These are phyloP conservation scores for Hymenoscyphus fraxineus DNA, from an alignment of 2,329 filamentous ascomycete genomes.

Conservation along the genomic window DNA sequence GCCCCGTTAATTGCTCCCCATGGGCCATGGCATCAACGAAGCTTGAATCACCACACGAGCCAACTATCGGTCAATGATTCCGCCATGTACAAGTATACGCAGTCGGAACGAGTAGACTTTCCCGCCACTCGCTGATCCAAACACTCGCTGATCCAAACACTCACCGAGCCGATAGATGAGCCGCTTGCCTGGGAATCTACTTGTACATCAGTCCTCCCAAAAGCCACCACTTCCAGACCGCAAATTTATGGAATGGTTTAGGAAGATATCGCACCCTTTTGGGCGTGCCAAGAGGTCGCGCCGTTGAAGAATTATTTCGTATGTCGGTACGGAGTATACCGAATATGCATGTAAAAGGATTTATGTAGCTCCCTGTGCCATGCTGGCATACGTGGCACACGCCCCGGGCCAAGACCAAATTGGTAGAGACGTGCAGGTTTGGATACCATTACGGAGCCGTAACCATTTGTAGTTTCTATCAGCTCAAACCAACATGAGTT, in stretches of 20 bases:
- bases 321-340: constrained; percentile 1
- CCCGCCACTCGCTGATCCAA: neutral
- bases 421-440: neutral
- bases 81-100: neutral
- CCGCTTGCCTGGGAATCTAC: neutral
- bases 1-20: too few relatives aligned
- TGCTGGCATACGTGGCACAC: neutral
- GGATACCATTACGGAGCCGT: neutral
- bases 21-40: too few relatives aligned
- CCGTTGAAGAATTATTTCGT: neutral
- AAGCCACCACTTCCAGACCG: neutral
- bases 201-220: neutral
- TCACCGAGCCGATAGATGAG: too few relatives aligned
- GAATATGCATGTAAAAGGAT: neutral
- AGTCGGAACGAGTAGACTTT: neutral
- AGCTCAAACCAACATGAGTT: neutral
- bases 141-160: neutral
- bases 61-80: neutral
- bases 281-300: neutral
- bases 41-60: too few relatives aligned
- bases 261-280: neutral
- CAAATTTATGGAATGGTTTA: neutral
- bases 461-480: neutral
- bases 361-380: neutral
- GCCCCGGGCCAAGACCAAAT: neutral